Evolutionary conservation across 169 alveolate genomes (phyloP).

Genomic region (Cryptosporidium sp.): DNA sequence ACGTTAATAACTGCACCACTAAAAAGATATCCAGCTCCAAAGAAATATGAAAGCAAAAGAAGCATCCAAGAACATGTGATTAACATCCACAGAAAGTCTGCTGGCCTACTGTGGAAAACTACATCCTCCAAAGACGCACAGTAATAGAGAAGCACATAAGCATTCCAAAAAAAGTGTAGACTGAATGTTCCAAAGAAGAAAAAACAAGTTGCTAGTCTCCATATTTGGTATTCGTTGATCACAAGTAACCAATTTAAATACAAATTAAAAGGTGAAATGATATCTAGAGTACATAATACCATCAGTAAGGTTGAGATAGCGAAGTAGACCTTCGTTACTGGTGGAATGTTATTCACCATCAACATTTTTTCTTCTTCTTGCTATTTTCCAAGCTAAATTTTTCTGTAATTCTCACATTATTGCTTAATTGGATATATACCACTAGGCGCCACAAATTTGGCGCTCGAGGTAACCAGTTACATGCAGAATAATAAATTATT

Average conservation of each 20-base stretch:
- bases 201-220: slow-evolving; percentile 92
- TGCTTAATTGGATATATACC: slow-evolving; percentile 40
- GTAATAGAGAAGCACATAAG: slow-evolving; percentile 87
- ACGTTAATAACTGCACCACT: slow-evolving; percentile 92
- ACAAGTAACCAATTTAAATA: slow-evolving; percentile 88
- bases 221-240: slow-evolving; percentile 83
- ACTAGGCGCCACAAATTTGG: not conserved
- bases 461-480: not conserved
- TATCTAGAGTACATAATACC: slow-evolving; percentile 86
- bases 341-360: slow-evolving; percentile 78
- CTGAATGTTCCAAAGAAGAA: slow-evolving; percentile 92
- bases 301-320: slow-evolving; percentile 83
- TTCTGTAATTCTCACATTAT: slow-evolving; percentile 57
- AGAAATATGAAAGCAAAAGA: slow-evolving; percentile 79
- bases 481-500: not conserved
- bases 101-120: slow-evolving; percentile 83
- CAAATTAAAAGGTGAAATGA: slow-evolving; percentile 85
- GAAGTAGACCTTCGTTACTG: slow-evolving; percentile 85
- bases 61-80: slow-evolving; percentile 80
- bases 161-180: slow-evolving; percentile 91
- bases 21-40: slow-evolving; percentile 87
- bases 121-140: slow-evolving; percentile 80
- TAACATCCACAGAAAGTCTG: slow-evolving; percentile 89
- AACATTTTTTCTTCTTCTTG: slow-evolving; percentile 14
- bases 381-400: slow-evolving; percentile 11